Conservation (phyloP, 768 basidiomycete species). For the Infundibulicybe gibba region DNA sequence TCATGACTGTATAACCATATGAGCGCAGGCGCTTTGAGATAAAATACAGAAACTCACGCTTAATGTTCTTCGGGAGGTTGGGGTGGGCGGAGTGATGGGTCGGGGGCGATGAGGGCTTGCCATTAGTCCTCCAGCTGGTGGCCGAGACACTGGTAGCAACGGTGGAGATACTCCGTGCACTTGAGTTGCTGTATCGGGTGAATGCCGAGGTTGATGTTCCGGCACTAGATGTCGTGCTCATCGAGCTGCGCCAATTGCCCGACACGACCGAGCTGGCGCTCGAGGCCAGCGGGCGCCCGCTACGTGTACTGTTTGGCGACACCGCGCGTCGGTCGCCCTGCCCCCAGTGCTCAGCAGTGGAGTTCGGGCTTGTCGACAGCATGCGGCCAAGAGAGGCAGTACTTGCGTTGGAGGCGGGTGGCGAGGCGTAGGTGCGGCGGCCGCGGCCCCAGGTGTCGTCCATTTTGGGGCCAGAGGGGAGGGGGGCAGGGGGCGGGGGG, state of each 20-base stretch:
- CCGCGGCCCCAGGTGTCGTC: conserved; percentile 51
- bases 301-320: conserved; percentile 61
- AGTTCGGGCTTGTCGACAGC: conserved; percentile 22
- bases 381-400: conserved; percentile 10
- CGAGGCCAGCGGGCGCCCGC: conserved; percentile 47
- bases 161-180: conserved; percentile 71
- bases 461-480: conserved; percentile 18
- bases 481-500: conserved; percentile 31
- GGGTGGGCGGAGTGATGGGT: conserved; percentile 24
- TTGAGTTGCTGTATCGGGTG: conserved; percentile 79
- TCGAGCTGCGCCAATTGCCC: conserved; percentile 77
- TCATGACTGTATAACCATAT: conserved; percentile 50
- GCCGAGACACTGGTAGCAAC: conserved; percentile 78
- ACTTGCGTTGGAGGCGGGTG: conserved; percentile 11
- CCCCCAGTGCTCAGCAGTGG: conserved; percentile 27
- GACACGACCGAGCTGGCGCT: conserved; percentile 63
- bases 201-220: conserved; percentile 70
- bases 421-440: conserved; percentile 25
- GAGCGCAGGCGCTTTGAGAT: conserved; percentile 6
- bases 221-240: conserved; percentile 65
- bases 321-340: conserved; percentile 34
- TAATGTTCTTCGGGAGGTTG: conserved; percentile 67
- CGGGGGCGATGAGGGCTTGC: conserved; percentile 25
- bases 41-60: conserved; percentile 51
- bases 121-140: conserved; percentile 67